Base-by-base conservation (phyloP, 805 yeast species). In the Jamesozyma piceae region DNA sequence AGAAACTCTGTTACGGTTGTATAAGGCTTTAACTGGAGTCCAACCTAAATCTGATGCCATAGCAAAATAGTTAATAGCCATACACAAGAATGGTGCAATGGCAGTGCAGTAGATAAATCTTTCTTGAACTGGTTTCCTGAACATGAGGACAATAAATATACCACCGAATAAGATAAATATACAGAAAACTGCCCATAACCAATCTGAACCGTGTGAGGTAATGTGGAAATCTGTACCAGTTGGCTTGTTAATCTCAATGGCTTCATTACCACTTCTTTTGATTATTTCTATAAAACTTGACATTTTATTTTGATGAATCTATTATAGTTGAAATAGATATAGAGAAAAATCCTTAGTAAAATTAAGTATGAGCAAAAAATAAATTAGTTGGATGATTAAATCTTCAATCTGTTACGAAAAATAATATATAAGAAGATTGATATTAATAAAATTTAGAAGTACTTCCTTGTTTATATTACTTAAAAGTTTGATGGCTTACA, bases 171-270 rank as follows among this genome's bases (percentile, higher is more conserved):
- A 41, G 21, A 65, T 59, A 52, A 74, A 72, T 17, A 75, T 47
- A 32, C 71, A 57, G 56, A 78, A 78, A 17, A 67, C 80, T 3
- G 85, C 69, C 81, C 82, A 80, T 50, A 74, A 69, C 84, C 83
- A 79, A 59, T 75, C 77, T 6, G 83, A 77, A 60, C 85, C 85
- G 56, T 77, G 76, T 9, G 53, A 43, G 10, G 82, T 78, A 29
- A 80, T 45, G 44, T 73, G 74, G 57, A 79, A 72, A 49, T 76
- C 82, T 31, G 69, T 63, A 32, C 58, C 61, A 5, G 64, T 49
- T 45, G 71, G 63, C 11, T 74, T 71, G 52, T 77, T 77, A 42
- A 72, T 49, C 4, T 50, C 45, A 17, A 74, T 53, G 31, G 74
- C 77, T 38, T 69, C 52, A 48, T 72, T 71, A 40, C 62, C 62